Evolutionary conservation across 306 rosid genomes (phyloP).

Genomic region (Mucuna pruriens): DNA sequence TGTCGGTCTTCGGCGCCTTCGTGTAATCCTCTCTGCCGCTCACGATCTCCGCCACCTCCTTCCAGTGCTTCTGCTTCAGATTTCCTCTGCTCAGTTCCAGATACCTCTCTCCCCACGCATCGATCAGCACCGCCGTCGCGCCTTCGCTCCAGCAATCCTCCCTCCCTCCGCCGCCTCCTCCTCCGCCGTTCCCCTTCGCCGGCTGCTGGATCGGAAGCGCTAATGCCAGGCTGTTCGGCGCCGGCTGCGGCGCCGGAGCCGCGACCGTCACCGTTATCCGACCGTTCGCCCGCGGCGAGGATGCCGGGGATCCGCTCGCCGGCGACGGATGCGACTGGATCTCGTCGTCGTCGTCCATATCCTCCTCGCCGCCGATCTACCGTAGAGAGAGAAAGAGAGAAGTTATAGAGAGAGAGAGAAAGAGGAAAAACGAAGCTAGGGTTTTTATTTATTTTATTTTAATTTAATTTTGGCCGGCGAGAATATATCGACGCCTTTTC

Average conservation of each 20-base stretch:
- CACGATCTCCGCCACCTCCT: slow-evolving; percentile 93
- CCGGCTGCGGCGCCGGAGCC: slow-evolving; percentile 50
- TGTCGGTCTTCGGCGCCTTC: slow-evolving; percentile 78
- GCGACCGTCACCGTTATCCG: slow-evolving; percentile 92
- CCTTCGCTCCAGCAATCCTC: slow-evolving; percentile 99
- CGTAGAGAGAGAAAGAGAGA: slow-evolving; percentile 7
- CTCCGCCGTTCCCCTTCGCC: slow-evolving; percentile 44
- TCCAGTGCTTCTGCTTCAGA: slow-evolving; percentile 98
- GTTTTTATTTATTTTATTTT: slow-evolving; percentile 37
- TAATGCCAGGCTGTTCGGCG: slow-evolving; percentile 54
- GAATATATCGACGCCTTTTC: slow-evolving; percentile 46
- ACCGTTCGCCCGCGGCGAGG: slow-evolving; percentile 60
- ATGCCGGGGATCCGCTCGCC: slow-evolving; percentile 70
- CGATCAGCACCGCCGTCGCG: slow-evolving; percentile 92
- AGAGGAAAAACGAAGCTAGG: slow-evolving; percentile 35
- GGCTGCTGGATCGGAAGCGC: slow-evolving; percentile 71
- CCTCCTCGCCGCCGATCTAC: slow-evolving; percentile 47
- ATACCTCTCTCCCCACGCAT: slow-evolving; percentile 98
- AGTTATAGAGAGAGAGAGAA: slow-evolving; percentile 29
- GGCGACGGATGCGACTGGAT: slow-evolving; percentile 76
- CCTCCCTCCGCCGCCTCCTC: slow-evolving; percentile 58
- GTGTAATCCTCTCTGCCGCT: slow-evolving; percentile 73
- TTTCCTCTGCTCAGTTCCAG: slow-evolving; percentile 93
- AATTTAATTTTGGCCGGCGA: slow-evolving; percentile 67
- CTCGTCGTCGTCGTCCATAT: slow-evolving; percentile 84